Evolutionary conservation across 306 rosid species (phyloP).

Genomic region (Quercus ilex): DNA sequence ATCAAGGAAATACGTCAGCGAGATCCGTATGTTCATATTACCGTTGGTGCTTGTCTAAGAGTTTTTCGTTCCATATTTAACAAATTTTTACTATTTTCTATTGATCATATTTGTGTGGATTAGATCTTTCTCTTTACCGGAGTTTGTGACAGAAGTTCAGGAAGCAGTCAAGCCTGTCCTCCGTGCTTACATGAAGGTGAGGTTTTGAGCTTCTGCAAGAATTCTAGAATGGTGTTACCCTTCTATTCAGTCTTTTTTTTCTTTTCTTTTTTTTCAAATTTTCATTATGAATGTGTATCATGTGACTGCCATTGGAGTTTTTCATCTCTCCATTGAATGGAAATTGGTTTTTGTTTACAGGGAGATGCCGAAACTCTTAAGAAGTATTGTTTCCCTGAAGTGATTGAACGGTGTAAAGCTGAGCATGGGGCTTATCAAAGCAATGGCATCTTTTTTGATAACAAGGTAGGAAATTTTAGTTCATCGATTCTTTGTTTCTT

Average conservation of each 20-base stretch:
- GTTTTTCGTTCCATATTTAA: not conserved
- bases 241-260: not conserved
- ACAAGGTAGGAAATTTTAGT: constrained; percentile 56
- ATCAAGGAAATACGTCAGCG: constrained; percentile 79
- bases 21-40: constrained; percentile 68
- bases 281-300: constrained; percentile 4
- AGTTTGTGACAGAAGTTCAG: constrained; percentile 79
- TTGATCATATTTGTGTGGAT: constrained; percentile 20
- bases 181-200: constrained; percentile 76
- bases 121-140: constrained; percentile 79
- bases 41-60: constrained; percentile 13
- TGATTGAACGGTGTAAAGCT: constrained; percentile 88
- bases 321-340: constrained; percentile 13
- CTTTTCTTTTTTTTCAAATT: not conserved
- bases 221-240: not conserved
- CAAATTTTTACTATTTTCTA: constrained; percentile 15
- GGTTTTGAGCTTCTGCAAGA: constrained; percentile 17
- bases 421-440: constrained; percentile 67
- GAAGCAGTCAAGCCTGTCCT: constrained; percentile 88
- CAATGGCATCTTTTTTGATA: constrained; percentile 78
- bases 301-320: constrained; percentile 16
- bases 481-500: not conserved
- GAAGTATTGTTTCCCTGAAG: constrained; percentile 74
- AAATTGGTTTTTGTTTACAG: constrained; percentile 31
- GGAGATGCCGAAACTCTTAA: constrained; percentile 75